A percentile compares a stretch with the other conserved stretches of the same genome.
Conservation (phyloP, 192 early-diverging fungal species). For the Lobosporangium transversale region DNA sequence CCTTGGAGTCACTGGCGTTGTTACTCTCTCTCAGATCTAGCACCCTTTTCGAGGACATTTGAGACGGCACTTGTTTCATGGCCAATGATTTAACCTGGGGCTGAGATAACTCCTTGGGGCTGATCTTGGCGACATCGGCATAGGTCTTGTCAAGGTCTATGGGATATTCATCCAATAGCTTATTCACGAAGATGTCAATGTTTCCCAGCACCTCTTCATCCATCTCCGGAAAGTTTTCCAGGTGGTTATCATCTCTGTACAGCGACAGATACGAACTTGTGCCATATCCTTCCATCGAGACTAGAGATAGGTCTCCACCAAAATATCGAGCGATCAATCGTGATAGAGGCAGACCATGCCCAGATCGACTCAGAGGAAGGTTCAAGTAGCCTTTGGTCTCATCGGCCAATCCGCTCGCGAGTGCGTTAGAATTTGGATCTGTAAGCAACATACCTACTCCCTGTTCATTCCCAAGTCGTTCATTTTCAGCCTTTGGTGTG, state of each 20-base stretch:
- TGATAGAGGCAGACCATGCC: conserved; percentile 60
- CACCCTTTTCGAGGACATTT: background rate
- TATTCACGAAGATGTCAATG: conserved; percentile 40
- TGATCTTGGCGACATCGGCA: no score
- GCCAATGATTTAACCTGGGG: background rate
- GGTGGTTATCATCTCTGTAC: conserved; percentile 46
- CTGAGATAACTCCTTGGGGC: background rate
- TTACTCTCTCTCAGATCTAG: conserved; percentile 3
- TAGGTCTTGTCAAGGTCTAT: no score
- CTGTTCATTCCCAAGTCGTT: no score
- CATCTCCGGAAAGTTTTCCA: conserved; percentile 51
- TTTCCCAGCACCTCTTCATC: conserved; percentile 42
- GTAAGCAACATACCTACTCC: background rate
- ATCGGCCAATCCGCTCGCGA: conserved; percentile 11
- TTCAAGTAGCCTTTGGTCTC: conserved; percentile 36
- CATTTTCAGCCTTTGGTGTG: background rate
- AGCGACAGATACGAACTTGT: conserved; percentile 67
- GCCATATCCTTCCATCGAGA: conserved; percentile 75
- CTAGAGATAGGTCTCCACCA: conserved; percentile 70
- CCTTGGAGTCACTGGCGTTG: background rate
- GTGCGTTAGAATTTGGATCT: background rate
- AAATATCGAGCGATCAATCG: conserved; percentile 70
- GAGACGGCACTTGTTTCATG: background rate
- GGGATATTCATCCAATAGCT: conserved; percentile 40
- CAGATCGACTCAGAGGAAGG: conserved; percentile 24